Evolutionary conservation across 208 protist species (phyloP).

Genomic region (Angomonas desouzai): DNA sequence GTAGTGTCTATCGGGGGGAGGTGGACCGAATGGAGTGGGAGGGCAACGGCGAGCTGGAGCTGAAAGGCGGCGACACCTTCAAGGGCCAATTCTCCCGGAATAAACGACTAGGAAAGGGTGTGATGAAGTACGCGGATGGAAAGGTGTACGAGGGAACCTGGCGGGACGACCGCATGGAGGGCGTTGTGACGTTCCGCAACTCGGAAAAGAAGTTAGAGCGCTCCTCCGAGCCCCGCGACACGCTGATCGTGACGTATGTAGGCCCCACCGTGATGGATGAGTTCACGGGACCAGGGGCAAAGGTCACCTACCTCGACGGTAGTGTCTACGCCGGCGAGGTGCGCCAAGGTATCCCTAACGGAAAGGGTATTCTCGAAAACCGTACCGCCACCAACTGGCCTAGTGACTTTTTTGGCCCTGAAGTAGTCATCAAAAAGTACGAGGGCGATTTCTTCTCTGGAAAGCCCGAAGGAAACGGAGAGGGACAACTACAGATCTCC

Average conservation of each 20-base stretch:
- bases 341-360: slow-evolving; percentile 44
- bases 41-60: slow-evolving; percentile 49
- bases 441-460: slow-evolving; percentile 68
- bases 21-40: slow-evolving; percentile 45
- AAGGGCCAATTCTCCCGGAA: slow-evolving; percentile 51
- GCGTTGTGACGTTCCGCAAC: slow-evolving; percentile 11
- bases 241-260: slow-evolving; percentile 34
- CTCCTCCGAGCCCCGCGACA: slow-evolving; percentile 1
- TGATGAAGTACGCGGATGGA: slow-evolving; percentile 34
- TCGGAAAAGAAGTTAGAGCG: background rate
- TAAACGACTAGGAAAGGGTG: slow-evolving; percentile 44
- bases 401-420: slow-evolving; percentile 12
- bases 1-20: slow-evolving; percentile 49
- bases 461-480: slow-evolving; percentile 57
- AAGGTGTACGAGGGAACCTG: slow-evolving; percentile 55
- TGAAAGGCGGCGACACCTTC: slow-evolving; percentile 52
- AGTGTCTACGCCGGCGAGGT: slow-evolving; percentile 62
- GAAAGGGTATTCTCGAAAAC: slow-evolving; percentile 50
- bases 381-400: slow-evolving; percentile 17
- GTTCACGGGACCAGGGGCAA: slow-evolving; percentile 44
- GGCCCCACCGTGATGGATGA: slow-evolving; percentile 59
- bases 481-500: slow-evolving; percentile 35
- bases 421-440: slow-evolving; percentile 54
- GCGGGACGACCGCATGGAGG: slow-evolving; percentile 14
- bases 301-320: slow-evolving; percentile 47